Percentiles rank a stretch among this genome's conserved stretches.
Evolutionary conservation across 768 basidiomycete genomes (phyloP).

Genomic region (Boletus rubroflammeus): DNA sequence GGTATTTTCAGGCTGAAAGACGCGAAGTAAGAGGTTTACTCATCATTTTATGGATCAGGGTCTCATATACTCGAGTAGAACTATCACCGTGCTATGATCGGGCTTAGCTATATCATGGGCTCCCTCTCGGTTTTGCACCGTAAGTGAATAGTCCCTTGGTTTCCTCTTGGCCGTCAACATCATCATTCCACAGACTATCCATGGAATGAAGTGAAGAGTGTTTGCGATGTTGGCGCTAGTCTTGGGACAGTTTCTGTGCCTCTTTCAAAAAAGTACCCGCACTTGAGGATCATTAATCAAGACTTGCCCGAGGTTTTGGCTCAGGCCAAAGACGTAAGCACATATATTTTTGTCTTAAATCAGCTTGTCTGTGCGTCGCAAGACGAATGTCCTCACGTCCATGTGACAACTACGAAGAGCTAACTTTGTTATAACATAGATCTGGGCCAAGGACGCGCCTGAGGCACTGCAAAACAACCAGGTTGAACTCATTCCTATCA

Average conservation of each 20-base stretch:
- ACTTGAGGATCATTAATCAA: conserved; percentile 26
- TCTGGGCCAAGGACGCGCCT: conserved; percentile 18
- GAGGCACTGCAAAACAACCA: conserved; percentile 15
- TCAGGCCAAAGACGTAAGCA: conserved; percentile 19
- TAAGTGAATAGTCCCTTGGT: conserved; percentile 1
- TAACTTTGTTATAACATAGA: conserved; percentile 4
- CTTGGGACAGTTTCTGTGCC: conserved; percentile 27
- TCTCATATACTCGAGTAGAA: conserved; percentile 12
- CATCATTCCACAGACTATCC: conserved; percentile 19
- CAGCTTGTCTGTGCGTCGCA: background rate
- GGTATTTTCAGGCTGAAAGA: conserved; percentile 8
- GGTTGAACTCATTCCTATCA: conserved; percentile 15
- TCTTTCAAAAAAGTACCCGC: conserved; percentile 25
- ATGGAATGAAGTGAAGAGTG: conserved; percentile 22
- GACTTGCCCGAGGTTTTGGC: conserved; percentile 28
- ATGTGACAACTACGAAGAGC: background rate
- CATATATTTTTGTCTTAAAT: background rate
- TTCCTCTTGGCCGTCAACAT: background rate
- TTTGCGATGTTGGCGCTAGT: conserved; percentile 32
- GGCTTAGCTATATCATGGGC: conserved; percentile 19
- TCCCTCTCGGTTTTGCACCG: conserved; percentile 23
- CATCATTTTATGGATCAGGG: background rate
- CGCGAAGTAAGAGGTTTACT: conserved; percentile 7
- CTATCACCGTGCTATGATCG: conserved; percentile 25
- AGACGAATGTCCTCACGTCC: background rate